Conservation (phyloP, 257 asterid species). For the Nicotiana obtusifolia region DNA sequence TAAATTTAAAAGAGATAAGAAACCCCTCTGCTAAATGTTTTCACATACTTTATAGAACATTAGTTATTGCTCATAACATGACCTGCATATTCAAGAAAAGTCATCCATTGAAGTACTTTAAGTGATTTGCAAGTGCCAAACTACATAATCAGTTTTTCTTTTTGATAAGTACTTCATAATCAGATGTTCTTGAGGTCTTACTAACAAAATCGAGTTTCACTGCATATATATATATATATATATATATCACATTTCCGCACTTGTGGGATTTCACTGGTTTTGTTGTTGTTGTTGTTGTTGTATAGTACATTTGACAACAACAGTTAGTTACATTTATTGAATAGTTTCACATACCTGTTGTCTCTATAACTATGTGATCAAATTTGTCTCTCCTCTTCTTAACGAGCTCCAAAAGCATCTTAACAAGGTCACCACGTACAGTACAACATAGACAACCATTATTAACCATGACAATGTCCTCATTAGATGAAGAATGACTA, state of each 20-base stretch:
- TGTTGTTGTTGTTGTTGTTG: too few species aligned
- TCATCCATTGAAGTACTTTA: background rate
- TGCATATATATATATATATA: too few species aligned
- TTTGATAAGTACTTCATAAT: background rate
- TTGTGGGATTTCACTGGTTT: too few species aligned
- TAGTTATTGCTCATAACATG: background rate
- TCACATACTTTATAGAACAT: background rate
- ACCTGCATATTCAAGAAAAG: background rate
- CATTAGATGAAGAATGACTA: constrained; percentile 83
- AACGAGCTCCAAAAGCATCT: constrained; percentile 91
- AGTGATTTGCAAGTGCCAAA: background rate
- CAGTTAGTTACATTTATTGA: background rate
- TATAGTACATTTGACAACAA: background rate
- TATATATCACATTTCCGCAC: too few species aligned
- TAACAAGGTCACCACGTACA: constrained; percentile 95
- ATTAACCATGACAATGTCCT: constrained; percentile 89
- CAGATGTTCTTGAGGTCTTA: background rate
- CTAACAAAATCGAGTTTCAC: background rate
- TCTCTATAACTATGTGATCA: constrained; percentile 92
- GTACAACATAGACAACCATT: constrained; percentile 97
- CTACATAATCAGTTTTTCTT: background rate
- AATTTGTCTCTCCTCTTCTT: constrained; percentile 68
- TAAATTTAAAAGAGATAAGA: background rate
- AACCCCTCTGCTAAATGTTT: background rate
- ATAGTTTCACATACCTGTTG: constrained; percentile 56